Evolutionary conservation across 2,329 filamentous ascomycete species (phyloP).

Genomic region (Microdochium bolleyi): DNA sequence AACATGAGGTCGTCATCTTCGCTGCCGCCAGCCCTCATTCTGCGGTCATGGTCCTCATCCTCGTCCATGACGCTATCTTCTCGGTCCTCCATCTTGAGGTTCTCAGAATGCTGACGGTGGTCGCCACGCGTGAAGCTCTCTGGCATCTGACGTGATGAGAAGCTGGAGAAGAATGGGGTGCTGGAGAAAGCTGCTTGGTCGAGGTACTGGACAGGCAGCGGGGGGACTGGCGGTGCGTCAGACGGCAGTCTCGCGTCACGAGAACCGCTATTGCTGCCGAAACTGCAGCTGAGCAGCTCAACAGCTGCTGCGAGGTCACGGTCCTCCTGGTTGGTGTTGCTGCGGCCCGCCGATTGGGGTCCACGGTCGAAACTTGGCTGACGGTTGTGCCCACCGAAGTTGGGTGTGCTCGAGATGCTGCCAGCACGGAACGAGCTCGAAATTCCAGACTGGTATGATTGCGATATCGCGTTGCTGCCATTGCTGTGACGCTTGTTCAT

Average conservation of each 20-base stretch:
- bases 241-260: constrained; percentile 55
- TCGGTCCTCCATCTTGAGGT: constrained; percentile 62
- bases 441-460: constrained; percentile 70
- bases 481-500: constrained; percentile 50
- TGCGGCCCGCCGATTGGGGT: constrained; percentile 72
- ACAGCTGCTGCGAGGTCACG: constrained; percentile 84
- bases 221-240: constrained; percentile 81
- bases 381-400: constrained; percentile 49
- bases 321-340: constrained; percentile 71
- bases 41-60: constrained; percentile 55
- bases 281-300: constrained; percentile 84
- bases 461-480: constrained; percentile 49
- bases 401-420: constrained; percentile 42
- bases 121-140: constrained; percentile 59
- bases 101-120: constrained; percentile 37
- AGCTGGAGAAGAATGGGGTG: constrained; percentile 56
- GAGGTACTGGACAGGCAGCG: constrained; percentile 73
- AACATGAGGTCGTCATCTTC: constrained; percentile 95
- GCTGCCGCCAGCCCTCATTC: constrained; percentile 51
- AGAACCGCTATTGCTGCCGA: constrained; percentile 66
- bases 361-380: constrained; percentile 70
- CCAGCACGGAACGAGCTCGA: constrained; percentile 44
- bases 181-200: constrained; percentile 52
- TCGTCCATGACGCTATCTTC: constrained; percentile 57
- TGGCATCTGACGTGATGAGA: constrained; percentile 46